A percentile compares a stretch with the other conserved stretches of the same genome.
Evolutionary conservation across 176 grass and related monocot species (phyloP).

Genomic region (Eragrostis nindensis): DNA sequence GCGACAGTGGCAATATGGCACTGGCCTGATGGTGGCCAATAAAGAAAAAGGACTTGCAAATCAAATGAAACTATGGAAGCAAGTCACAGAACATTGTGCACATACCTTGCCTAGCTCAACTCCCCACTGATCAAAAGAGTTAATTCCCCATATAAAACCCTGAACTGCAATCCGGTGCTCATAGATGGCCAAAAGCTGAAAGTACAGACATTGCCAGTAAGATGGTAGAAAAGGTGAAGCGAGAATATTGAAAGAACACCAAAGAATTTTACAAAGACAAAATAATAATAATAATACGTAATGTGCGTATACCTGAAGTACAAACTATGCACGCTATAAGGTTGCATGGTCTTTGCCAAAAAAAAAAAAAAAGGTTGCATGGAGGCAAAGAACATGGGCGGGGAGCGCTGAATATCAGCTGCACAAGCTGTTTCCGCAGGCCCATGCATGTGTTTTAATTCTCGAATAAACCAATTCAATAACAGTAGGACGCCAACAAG

Average conservation of each 20-base stretch:
- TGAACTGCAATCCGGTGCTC: conserved; percentile 90
- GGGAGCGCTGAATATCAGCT: neutral
- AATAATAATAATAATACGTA: neutral
- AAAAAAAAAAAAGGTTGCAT: neutral
- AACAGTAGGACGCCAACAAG: neutral
- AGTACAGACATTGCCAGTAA: conserved; percentile 3
- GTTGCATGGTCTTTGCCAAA: neutral
- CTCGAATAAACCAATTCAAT: neutral
- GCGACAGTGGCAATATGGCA: neutral
- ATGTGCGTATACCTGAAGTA: neutral
- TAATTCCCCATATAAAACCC: conserved; percentile 97
- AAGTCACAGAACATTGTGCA: conserved; percentile 26
- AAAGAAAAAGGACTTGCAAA: conserved; percentile 13
- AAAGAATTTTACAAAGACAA: neutral
- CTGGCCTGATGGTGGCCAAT: no score
- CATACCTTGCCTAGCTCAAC: conserved; percentile 96
- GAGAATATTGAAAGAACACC: neutral
- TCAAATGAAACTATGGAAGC: neutral
- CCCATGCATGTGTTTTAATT: neutral
- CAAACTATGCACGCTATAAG: neutral
- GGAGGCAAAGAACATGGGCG: neutral
- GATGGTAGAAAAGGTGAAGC: neutral
- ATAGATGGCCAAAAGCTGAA: conserved; percentile 92
- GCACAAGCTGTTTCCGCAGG: neutral
- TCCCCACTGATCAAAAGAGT: conserved; percentile 98